phyloP scores from a whole-genome alignment of 441 rosid genomes.

The Adansonia rubrostipa region DNA sequence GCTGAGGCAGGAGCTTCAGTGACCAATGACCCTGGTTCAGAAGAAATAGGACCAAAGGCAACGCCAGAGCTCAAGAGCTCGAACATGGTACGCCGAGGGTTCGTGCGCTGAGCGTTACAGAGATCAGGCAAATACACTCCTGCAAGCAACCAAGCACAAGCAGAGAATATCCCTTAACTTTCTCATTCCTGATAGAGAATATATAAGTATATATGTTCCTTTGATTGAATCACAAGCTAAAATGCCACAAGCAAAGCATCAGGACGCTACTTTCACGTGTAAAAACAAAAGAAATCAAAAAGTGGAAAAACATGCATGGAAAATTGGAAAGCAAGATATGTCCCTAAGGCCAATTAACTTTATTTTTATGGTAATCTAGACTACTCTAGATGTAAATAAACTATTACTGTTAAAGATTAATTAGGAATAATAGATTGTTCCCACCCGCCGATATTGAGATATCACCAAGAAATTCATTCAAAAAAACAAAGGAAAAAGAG shows the following conservation, averaged over 20 bases:
- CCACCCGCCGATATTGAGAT: neutral
- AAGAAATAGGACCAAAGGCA: slow-evolving; percentile 44
- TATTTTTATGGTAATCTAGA: no score
- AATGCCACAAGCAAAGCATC: slow-evolving; percentile 6
- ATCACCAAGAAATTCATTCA: neutral
- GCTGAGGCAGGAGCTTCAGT: slow-evolving; percentile 4
- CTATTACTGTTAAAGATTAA: no score
- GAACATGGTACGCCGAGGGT: slow-evolving; percentile 76
- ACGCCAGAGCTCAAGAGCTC: slow-evolving; percentile 70
- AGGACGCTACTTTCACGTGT: neutral
- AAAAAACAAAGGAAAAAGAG: neutral
- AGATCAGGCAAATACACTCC: slow-evolving; percentile 89
- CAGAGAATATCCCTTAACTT: neutral
- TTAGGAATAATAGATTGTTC: no score
- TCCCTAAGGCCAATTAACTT: no score
- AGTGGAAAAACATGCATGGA: neutral
- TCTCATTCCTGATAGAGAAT: neutral
- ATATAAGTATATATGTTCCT: neutral
- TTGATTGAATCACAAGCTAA: slow-evolving; percentile 36
- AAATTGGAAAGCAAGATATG: neutral
- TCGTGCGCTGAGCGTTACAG: slow-evolving; percentile 55
- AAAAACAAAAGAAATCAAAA: neutral
- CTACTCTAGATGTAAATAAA: neutral
- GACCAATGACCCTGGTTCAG: neutral
- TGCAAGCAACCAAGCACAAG: slow-evolving; percentile 33